Percentiles rank a stretch among this genome's conserved stretches.
Conservation (phyloP, 2,329 filamentous ascomycete genomes). For the Penicillium freii region DNA sequence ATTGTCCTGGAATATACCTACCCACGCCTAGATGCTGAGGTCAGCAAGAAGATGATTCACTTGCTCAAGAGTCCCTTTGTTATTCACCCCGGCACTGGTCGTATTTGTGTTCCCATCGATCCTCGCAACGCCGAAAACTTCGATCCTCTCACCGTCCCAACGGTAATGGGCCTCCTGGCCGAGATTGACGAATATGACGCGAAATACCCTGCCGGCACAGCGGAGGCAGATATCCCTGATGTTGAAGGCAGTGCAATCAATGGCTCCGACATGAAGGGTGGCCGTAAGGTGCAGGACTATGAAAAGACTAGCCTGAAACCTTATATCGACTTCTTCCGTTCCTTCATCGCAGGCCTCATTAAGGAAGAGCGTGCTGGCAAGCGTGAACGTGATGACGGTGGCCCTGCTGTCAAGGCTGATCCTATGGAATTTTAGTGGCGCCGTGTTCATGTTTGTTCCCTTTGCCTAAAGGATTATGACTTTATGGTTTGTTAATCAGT, state of each 20-base stretch:
- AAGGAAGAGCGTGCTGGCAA: conserved; percentile 65
- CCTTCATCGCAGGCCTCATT: conserved; percentile 74
- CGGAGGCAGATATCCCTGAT: conserved; percentile 45
- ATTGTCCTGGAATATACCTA: conserved; percentile 98
- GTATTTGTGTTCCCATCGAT: conserved; percentile 95
- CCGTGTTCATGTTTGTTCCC: background rate
- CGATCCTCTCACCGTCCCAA: conserved; percentile 84
- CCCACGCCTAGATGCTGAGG: conserved; percentile 91
- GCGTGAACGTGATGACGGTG: conserved; percentile 52
- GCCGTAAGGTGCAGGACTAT: conserved; percentile 70
- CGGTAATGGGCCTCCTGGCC: conserved; percentile 72
- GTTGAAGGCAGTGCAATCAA: conserved; percentile 37
- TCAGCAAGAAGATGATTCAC: conserved; percentile 97
- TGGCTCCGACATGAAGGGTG: conserved; percentile 35
- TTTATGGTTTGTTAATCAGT: conserved; percentile 16
- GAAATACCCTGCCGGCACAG: conserved; percentile 25
- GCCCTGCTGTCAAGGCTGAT: conserved; percentile 42
- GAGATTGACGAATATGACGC: conserved; percentile 83
- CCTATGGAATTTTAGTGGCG: conserved; percentile 63
- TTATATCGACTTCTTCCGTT: conserved; percentile 85
- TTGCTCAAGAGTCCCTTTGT: conserved; percentile 97
- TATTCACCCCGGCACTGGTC: conserved; percentile 87
- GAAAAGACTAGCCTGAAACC: conserved; percentile 95
- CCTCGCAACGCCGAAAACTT: conserved; percentile 71
- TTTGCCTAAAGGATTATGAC: conserved; percentile 14